A percentile compares a stretch with the other conserved stretches of the same genome.
These are phyloP conservation scores for Botrytis deweyae DNA, from an alignment of 2,329 filamentous ascomycete genomes.

Conservation along the genomic window DNA sequence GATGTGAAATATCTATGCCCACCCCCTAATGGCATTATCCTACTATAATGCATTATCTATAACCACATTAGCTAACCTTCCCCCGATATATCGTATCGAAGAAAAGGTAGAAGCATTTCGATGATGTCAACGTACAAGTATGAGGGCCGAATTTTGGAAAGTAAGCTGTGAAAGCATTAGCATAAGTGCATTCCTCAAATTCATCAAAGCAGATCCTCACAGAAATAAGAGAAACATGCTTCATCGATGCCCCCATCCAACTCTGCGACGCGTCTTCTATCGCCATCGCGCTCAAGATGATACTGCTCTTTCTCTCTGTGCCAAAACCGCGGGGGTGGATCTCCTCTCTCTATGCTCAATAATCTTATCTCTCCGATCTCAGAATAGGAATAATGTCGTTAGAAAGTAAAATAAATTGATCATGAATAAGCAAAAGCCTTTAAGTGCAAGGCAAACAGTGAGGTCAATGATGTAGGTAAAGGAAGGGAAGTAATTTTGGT, in stretches of 20 bases:
- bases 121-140: conserved; percentile 54
- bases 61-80: not conserved
- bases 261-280: conserved; percentile 26
- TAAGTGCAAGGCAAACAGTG: conserved; percentile 18
- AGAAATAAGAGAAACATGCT: conserved; percentile 65
- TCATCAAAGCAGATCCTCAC: conserved; percentile 45
- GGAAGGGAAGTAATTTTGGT: conserved; percentile 3
- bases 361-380: not conserved
- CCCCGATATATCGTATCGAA: not conserved
- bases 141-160: conserved; percentile 76
- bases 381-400: not conserved
- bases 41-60: conserved; percentile 90
- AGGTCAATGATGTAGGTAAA: conserved; percentile 9
- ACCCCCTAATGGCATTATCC: conserved; percentile 81
- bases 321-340: not conserved
- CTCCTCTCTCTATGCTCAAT: conserved; percentile 11
- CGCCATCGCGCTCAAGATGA: conserved; percentile 10
- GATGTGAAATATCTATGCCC: conserved; percentile 91
- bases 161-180: conserved; percentile 58
- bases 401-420: not conserved
- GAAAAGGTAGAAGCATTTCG: not conserved
- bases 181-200: conserved; percentile 31
- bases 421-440: conserved; percentile 14
- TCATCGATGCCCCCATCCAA: conserved; percentile 61
- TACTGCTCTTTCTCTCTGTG: not conserved